Evolutionary conservation across 192 early-diverging fungal genomes (phyloP).

Genomic region (Coemansia sp.): DNA sequence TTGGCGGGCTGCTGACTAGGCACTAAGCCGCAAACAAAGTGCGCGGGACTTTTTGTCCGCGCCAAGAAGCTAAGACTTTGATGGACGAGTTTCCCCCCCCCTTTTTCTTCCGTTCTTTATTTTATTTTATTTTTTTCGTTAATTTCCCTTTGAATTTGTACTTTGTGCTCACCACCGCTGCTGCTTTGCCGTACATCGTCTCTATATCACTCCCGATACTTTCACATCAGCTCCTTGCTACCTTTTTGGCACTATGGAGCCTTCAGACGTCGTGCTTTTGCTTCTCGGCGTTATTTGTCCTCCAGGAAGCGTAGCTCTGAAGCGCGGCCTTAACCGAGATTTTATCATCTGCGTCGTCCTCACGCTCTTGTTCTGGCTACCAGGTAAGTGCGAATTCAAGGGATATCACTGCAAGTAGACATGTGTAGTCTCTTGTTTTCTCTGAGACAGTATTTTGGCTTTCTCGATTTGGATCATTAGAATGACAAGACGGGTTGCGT

Average conservation of each 20-base stretch:
- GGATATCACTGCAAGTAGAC: neutral
- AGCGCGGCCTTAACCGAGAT: slow-evolving; percentile 66
- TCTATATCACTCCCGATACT: neutral
- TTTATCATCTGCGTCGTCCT: slow-evolving; percentile 71
- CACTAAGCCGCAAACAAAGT: neutral
- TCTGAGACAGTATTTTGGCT: neutral
- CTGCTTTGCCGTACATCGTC: neutral
- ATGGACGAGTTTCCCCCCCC: neutral
- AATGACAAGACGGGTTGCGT: neutral
- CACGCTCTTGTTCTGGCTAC: slow-evolving; percentile 71
- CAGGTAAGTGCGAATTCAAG: slow-evolving; percentile 52
- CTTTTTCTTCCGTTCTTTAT: neutral
- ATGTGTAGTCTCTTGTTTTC: neutral
- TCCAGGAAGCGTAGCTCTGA: slow-evolving; percentile 67
- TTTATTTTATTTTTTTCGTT: slow-evolving; percentile 15
- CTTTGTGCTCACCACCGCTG: neutral
- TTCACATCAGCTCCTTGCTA: neutral
- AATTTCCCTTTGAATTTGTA: slow-evolving; percentile 5
- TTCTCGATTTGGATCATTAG: slow-evolving; percentile 6
- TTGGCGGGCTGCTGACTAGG: neutral
- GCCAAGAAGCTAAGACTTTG: neutral
- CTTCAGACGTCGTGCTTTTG: slow-evolving; percentile 52
- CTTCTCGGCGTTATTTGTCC: slow-evolving; percentile 59
- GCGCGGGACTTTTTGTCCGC: neutral
- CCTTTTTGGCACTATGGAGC: slow-evolving; percentile 34